Evolutionary conservation across 768 basidiomycete genomes (phyloP).

Genomic region (Clavulina sp.): DNA sequence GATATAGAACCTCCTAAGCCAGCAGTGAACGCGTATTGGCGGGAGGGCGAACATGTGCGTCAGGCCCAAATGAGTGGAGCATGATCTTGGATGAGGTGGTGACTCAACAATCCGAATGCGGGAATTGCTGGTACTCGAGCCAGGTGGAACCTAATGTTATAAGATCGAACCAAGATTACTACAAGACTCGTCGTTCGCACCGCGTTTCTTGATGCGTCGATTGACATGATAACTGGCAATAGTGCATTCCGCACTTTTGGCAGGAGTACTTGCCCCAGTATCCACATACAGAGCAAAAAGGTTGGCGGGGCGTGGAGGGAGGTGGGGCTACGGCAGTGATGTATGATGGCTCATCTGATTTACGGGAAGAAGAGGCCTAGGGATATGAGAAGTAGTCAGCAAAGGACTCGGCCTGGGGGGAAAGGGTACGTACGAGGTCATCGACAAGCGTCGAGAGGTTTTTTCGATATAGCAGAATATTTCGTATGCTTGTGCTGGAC

Average conservation of each 20-base stretch:
- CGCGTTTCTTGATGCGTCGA: slow-evolving; percentile 60
- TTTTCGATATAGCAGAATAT: slow-evolving; percentile 69
- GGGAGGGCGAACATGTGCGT: too few relatives aligned
- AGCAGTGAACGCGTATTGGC: too few relatives aligned
- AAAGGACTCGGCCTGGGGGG: not conserved
- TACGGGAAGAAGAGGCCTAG: slow-evolving; percentile 41
- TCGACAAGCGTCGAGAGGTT: slow-evolving; percentile 54
- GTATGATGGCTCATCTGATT: slow-evolving; percentile 44
- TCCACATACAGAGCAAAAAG: slow-evolving; percentile 73
- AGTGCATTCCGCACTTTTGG: slow-evolving; percentile 56
- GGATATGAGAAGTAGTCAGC: not conserved
- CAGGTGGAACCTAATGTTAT: too few relatives aligned
- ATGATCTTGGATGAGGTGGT: too few relatives aligned
- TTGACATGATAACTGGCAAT: slow-evolving; percentile 59
- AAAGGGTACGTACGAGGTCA: slow-evolving; percentile 45
- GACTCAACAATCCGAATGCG: too few relatives aligned
- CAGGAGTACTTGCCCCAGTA: slow-evolving; percentile 72
- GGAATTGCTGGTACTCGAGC: too few relatives aligned
- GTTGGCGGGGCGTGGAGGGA: slow-evolving; percentile 44
- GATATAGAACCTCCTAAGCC: too few relatives aligned
- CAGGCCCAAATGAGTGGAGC: too few relatives aligned
- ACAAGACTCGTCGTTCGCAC: slow-evolving; percentile 53
- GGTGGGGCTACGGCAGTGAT: slow-evolving; percentile 47
- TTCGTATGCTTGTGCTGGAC: slow-evolving; percentile 62
- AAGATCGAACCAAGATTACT: too few relatives aligned